Evolutionary conservation across 352 stramenopile species (phyloP).

Genomic region (Globisporangium mamillatum): DNA sequence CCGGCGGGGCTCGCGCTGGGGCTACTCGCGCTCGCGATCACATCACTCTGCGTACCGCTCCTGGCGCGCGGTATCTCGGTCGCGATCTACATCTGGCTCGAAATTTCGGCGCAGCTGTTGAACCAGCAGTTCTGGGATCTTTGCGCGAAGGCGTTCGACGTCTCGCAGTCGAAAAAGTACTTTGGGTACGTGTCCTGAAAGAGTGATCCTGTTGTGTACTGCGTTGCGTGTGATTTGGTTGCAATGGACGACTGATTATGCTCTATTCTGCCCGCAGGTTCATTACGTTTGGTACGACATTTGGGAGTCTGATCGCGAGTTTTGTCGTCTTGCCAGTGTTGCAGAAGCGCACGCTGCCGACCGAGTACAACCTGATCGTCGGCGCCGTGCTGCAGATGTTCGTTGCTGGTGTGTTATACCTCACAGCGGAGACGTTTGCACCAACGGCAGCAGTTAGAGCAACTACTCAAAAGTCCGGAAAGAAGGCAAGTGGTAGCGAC

Average conservation of each 20-base stretch:
- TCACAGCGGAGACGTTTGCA: slow-evolving; percentile 46
- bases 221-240: neutral
- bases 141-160: slow-evolving; percentile 76
- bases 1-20: slow-evolving; percentile 40
- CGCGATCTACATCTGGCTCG: slow-evolving; percentile 78
- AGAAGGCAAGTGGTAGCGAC: neutral
- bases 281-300: slow-evolving; percentile 83
- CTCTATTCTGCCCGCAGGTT: slow-evolving; percentile 24
- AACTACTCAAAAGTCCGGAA: neutral
- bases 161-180: slow-evolving; percentile 81
- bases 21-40: slow-evolving; percentile 40
- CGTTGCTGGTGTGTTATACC: slow-evolving; percentile 54
- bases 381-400: slow-evolving; percentile 49
- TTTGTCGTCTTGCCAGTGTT: slow-evolving; percentile 63
- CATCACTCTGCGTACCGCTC: slow-evolving; percentile 43
- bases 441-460: slow-evolving; percentile 8
- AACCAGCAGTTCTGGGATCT: slow-evolving; percentile 88
- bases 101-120: slow-evolving; percentile 70
- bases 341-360: slow-evolving; percentile 48
- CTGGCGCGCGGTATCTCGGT: slow-evolving; percentile 51
- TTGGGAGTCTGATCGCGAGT: slow-evolving; percentile 73
- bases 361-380: slow-evolving; percentile 73
- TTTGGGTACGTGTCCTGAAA: slow-evolving; percentile 45
- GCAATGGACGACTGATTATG: neutral
- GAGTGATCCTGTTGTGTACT: neutral